Evolutionary conservation across 441 rosid species (phyloP), one percentile per base, ranked within the genome.

Genomic region (Melastoma candidum): DNA sequence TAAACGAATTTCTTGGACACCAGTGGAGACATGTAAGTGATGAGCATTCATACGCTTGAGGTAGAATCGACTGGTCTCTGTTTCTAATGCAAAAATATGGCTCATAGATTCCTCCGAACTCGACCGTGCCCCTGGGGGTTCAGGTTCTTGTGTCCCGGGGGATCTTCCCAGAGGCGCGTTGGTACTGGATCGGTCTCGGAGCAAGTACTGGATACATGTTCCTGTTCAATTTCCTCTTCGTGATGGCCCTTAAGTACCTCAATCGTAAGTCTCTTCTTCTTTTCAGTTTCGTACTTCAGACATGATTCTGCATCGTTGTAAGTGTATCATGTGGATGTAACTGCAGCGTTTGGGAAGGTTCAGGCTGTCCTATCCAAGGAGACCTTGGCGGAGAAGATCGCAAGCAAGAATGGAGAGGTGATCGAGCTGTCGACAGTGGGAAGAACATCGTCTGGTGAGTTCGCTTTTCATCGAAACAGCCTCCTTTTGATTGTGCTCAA

Each of bases 121-220:
- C 90, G 45, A 74, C 71, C 17, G 84, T 72, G 53, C 59, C 96
- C 57, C 61, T 90, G 59, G 97, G 97, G 61, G 82, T 84, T 51
- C 5, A 24, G 25, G 32, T 87, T 67, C 55, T 90, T 63, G 78
- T 76, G 70, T 71, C 84, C 39, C 84, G 87, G 0, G 95, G 84
- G 32, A 50, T 84, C 61, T 82, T 82, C 53, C 68, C 84, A 4
- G 74, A 81, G 50, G 83, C 95, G 47, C 63, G 54, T 59, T 87
- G 96, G 92, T 90, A 87, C 63, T 90, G 92, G 96, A 75, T 87
- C 26, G 96, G 87, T 60, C 61, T 74, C 13, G 92, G 80, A 45
- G 90, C 92, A 54, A 51, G 66, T 67, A 70, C 81, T 24, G 95
- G 87, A 64, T 81, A 60, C 54, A 58, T 71, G 32, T 44, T 81